phyloP scores from a whole-genome alignment of 371 early-diverging fungal species.

The Apophysomyces ossiformis region DNA sequence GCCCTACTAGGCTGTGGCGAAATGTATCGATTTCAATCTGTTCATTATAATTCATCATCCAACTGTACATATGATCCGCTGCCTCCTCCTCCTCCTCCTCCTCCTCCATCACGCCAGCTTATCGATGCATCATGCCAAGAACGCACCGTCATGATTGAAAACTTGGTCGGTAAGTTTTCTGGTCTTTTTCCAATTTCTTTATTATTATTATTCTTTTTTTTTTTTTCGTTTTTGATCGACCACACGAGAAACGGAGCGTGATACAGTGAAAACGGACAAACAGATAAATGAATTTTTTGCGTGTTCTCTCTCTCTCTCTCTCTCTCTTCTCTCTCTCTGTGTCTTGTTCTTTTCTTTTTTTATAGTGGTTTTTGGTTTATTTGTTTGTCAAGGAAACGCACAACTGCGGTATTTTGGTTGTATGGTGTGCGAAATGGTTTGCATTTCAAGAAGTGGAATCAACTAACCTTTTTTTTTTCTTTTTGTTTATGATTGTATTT shows the following conservation, averaged over 20 bases:
- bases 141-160: conserved; percentile 43
- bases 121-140: conserved; percentile 31
- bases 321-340: no score
- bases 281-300: no score
- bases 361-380: background rate
- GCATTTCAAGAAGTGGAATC: background rate
- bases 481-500: background rate
- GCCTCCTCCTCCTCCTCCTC: background rate
- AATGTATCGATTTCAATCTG: background rate
- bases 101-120: background rate
- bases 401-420: background rate
- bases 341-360: no score
- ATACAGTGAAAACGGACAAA: no score
- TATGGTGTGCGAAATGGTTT: background rate
- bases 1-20: conserved; percentile 1
- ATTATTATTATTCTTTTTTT: background rate
- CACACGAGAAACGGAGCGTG: no score
- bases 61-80: conserved; percentile 1
- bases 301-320: no score
- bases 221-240: no score
- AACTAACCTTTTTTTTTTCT: background rate
- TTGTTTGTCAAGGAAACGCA: background rate
- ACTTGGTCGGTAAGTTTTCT: conserved; percentile 37
- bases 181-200: background rate
- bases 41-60: background rate